Conservation (phyloP, 2,329 filamentous ascomycete species). For the Stemphylium beticola region DNA sequence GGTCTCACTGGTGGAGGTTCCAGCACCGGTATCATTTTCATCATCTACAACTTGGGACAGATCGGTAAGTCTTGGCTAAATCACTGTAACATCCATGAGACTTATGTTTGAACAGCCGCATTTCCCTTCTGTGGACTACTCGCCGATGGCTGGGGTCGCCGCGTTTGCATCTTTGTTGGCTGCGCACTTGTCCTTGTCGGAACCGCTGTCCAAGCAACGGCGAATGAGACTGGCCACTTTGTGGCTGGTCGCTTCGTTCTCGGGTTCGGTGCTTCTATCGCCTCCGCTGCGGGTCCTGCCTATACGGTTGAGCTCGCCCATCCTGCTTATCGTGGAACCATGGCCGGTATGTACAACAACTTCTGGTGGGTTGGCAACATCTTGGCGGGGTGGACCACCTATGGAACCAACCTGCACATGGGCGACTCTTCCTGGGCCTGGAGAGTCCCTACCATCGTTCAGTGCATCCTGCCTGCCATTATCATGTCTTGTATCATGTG, state of each 20-base stretch:
- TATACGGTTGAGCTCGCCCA: conserved; percentile 67
- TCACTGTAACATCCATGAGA: too few relatives aligned
- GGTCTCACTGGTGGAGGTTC: conserved; percentile 56
- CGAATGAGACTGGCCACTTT: conserved; percentile 58
- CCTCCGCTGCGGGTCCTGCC: conserved; percentile 63
- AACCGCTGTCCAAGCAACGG: conserved; percentile 59
- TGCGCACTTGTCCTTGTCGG: conserved; percentile 60
- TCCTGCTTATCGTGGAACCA: conserved; percentile 65
- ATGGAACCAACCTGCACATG: conserved; percentile 46
- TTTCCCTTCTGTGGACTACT: conserved; percentile 54
- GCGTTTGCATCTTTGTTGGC: conserved; percentile 63
- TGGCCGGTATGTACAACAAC: conserved; percentile 64
- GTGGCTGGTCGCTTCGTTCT: conserved; percentile 55
- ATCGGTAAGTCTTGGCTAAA: conserved; percentile 38
- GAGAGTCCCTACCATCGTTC: conserved; percentile 52
- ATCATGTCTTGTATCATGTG: conserved; percentile 57
- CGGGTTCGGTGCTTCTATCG: conserved; percentile 60
- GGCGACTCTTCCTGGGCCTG: conserved; percentile 57
- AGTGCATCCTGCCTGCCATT: conserved; percentile 44
- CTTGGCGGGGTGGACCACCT: conserved; percentile 61
- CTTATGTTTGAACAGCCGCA: conserved; percentile 33
- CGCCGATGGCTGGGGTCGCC: conserved; percentile 56
- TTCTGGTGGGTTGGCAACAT: conserved; percentile 59
- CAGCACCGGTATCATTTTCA: conserved; percentile 57
- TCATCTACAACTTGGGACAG: conserved; percentile 57